Base-by-base conservation (phyloP, 176 grass and related monocot genomes). In the Typha latifolia region DNA sequence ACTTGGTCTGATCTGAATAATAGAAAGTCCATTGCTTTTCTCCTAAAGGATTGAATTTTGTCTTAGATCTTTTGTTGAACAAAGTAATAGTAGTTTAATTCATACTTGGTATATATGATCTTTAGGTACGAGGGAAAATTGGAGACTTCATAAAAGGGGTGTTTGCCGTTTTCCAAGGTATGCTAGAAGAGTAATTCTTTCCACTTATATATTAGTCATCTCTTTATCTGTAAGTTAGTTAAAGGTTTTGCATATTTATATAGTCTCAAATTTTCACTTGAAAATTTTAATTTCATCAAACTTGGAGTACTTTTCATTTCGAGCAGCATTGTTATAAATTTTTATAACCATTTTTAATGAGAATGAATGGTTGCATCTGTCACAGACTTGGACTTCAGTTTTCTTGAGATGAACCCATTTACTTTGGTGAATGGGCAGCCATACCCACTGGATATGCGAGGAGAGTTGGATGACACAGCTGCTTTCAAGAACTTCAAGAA, bases 401-500 rank as follows among this genome's bases (percentile, higher is more conserved):
- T 97, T 80, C 83, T 92, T 61, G 93, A 97, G 83, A 97, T 97
- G 88, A 99, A 99, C 66, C 89, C 89, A 29, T 99, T 99, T 76
- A 90, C 89, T 53, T 72, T 99, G 67, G 81, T 93, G 37, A 93
- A 99, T 69, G 94, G 86, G 34, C 81, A 93, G 55, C 86, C 94
- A 11, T 99, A 99, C 75, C 94, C 94, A 66, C 66, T 99, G 49
- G 94, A 99, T 72, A 99, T 99, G 89, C 85, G 94, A 84, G 94
- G 94, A 66, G 94, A 99, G 78, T 64, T 99, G 14, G 94, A 99
- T 71, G 89, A 99, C 84, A 99, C 94, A 32, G 94, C 94, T 14
- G 89, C 89, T 66, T 99, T 99, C 79, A 99, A 99, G 73, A 99
- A 99, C 86, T 99, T 99, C 61, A 87, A 90, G 19, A 99, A 87